Percentiles rank a stretch among this genome's conserved stretches.
phyloP scores from a whole-genome alignment of 164 flowering plant genomes.

The Tetracentron sinense region DNA sequence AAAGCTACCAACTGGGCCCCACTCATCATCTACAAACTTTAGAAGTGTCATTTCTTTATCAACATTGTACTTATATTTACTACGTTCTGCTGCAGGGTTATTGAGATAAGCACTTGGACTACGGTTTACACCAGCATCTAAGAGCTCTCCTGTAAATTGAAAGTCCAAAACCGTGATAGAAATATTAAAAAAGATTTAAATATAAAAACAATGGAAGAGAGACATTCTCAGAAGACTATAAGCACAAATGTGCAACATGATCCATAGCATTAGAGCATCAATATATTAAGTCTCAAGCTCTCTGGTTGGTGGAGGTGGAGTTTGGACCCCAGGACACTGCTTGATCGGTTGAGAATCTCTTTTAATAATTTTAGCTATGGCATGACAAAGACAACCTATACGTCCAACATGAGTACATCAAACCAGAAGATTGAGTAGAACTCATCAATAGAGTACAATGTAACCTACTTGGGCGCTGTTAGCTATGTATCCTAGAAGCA shows the following conservation, averaged over 20 bases:
- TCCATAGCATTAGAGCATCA: no score
- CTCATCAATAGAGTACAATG: no score
- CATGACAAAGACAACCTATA: background rate
- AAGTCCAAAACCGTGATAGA: constrained; percentile 4
- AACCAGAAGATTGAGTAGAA: background rate
- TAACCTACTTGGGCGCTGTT: no score
- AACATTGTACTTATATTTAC: constrained; percentile 80
- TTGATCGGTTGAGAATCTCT: no score
- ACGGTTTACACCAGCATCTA: constrained; percentile 89
- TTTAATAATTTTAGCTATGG: no score
- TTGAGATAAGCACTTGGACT: constrained; percentile 98
- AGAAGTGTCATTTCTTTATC: constrained; percentile 97
- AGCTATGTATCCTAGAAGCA: no score
- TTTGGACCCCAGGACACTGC: no score
- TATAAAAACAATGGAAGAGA: background rate
- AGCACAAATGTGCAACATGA: no score
- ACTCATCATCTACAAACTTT: constrained; percentile 88
- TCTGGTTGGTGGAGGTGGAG: no score
- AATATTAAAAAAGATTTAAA: background rate
- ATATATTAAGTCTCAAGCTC: no score
- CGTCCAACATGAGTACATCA: background rate
- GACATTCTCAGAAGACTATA: background rate
- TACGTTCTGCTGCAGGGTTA: constrained; percentile 76
- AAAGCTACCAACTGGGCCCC: constrained; percentile 98
- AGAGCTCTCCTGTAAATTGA: constrained; percentile 65